These are phyloP conservation scores for Fistulifera pelliculosa DNA, from an alignment of 108 stramenopile genomes.

Conservation along the genomic window DNA sequence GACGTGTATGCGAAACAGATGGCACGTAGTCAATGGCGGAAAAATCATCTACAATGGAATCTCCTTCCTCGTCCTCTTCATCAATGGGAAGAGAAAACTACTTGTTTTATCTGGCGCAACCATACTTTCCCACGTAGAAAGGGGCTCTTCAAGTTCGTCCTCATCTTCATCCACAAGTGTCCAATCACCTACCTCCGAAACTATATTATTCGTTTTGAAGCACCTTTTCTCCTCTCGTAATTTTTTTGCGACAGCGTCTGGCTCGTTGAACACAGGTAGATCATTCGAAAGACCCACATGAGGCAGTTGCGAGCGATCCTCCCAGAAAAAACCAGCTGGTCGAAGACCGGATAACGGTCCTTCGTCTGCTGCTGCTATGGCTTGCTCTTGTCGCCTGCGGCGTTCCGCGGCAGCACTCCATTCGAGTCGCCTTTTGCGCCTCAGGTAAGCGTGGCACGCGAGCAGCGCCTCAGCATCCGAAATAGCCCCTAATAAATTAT, in stretches of 20 bases:
- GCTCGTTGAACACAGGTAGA: neutral
- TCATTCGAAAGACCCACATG: neutral
- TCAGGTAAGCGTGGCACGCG: conserved; percentile 60
- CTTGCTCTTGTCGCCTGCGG: conserved; percentile 20
- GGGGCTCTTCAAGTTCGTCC: neutral
- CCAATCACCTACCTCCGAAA: neutral
- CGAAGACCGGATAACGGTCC: neutral
- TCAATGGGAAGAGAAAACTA: neutral
- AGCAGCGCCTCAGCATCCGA: conserved; percentile 62
- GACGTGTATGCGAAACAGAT: conserved; percentile 6
- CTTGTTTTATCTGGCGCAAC: neutral
- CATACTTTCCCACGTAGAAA: neutral
- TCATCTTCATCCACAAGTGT: neutral
- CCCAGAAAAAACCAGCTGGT: conserved; percentile 9
- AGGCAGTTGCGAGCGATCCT: conserved; percentile 7
- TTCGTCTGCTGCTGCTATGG: conserved; percentile 1
- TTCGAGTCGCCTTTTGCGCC: conserved; percentile 43
- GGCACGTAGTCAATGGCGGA: too few relatives aligned
- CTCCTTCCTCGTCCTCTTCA: conserved; percentile 11
- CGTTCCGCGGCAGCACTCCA: conserved; percentile 40
- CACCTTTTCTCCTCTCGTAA: too few relatives aligned
- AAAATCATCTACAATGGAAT: too few relatives aligned
- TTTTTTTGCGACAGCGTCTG: too few relatives aligned
- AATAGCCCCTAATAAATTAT: neutral
- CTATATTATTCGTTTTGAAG: neutral